Conservation (phyloP, 306 rosid species). For the Canavalia ensiformis region DNA sequence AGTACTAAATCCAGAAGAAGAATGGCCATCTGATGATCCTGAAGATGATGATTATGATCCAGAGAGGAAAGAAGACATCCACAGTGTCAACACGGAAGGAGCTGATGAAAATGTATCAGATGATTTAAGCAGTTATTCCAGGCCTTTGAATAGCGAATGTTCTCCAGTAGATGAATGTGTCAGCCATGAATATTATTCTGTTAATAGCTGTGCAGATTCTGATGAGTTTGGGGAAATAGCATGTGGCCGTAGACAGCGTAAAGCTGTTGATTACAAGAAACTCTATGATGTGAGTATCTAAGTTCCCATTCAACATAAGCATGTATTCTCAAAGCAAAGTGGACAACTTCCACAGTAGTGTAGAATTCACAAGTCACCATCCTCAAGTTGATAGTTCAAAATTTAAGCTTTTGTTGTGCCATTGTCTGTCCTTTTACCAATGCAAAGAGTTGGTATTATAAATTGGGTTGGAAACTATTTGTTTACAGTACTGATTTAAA, state of each 20-base stretch:
- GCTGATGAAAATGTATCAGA: constrained; percentile 55
- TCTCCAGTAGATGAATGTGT: constrained; percentile 49
- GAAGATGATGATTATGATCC: constrained; percentile 86
- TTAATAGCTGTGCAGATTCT: constrained; percentile 58
- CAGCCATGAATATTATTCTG: constrained; percentile 51
- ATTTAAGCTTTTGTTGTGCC: constrained; percentile 16
- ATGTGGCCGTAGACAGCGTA: constrained; percentile 78
- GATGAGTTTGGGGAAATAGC: constrained; percentile 67
- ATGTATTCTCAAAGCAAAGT: constrained; percentile 26
- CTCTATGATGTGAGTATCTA: constrained; percentile 73
- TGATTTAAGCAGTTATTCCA: constrained; percentile 58
- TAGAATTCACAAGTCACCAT: constrained; percentile 25
- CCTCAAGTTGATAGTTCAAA: constrained; percentile 38
- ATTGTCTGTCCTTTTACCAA: not conserved
- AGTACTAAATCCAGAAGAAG: constrained; percentile 68
- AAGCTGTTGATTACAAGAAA: constrained; percentile 82
- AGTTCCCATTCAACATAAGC: constrained; percentile 2
- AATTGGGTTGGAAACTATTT: constrained; percentile 4
- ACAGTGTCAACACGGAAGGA: constrained; percentile 55
- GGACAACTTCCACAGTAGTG: constrained; percentile 12
- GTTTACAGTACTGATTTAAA: constrained; percentile 33
- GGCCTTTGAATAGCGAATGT: constrained; percentile 59
- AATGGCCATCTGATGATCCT: constrained; percentile 94
- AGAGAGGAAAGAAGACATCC: constrained; percentile 64
- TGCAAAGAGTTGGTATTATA: constrained; percentile 18